These are phyloP conservation scores for Bauhinia variegata DNA, from an alignment of 306 rosid species.

Conservation along the genomic window DNA sequence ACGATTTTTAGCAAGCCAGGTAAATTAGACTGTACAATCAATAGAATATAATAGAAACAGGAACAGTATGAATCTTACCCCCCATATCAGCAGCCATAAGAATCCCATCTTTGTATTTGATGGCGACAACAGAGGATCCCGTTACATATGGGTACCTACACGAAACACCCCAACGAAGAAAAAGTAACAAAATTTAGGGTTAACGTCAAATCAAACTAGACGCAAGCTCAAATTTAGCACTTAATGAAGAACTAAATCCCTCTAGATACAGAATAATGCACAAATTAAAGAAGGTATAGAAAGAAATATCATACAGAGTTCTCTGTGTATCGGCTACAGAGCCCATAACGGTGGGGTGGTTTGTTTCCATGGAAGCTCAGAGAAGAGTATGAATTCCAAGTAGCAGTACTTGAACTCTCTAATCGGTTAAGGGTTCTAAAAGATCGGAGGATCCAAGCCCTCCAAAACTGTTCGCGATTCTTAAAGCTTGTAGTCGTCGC, in stretches of 20 bases:
- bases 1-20: not conserved
- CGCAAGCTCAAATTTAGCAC: not conserved
- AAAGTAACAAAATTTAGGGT: too few relatives aligned
- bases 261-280: not conserved
- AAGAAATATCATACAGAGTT: conserved; percentile 45
- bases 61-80: conserved; percentile 42
- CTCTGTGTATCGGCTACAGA: conserved; percentile 50
- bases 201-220: not conserved
- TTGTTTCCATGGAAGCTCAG: too few relatives aligned
- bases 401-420: too few relatives aligned
- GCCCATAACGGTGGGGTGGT: not conserved
- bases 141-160: conserved; percentile 67
- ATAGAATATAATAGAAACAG: not conserved
- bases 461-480: too few relatives aligned
- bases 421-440: too few relatives aligned
- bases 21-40: not conserved
- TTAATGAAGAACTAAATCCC: not conserved
- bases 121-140: conserved; percentile 61
- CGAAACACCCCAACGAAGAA: not conserved
- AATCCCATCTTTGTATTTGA: conserved; percentile 71
- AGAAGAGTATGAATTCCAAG: too few relatives aligned
- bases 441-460: too few relatives aligned
- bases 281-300: not conserved
- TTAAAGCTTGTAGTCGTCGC: too few relatives aligned
- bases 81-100: conserved; percentile 71